Conservation (phyloP, 2,329 filamentous ascomycete species). For the Corinectria fuckeliana region DNA sequence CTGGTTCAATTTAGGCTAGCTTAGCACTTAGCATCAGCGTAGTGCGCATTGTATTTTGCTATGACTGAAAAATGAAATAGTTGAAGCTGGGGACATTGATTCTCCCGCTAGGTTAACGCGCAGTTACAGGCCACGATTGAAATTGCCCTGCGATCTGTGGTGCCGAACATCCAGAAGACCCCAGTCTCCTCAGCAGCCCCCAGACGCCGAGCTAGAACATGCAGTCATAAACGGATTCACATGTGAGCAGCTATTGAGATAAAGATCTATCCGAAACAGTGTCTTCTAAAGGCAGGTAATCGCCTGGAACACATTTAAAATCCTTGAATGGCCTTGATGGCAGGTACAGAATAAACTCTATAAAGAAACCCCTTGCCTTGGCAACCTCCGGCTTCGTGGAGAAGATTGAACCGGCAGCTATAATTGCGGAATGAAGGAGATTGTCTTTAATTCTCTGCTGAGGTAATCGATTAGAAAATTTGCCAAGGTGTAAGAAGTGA, state of each 20-base stretch:
- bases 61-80: background rate
- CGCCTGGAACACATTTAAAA: constrained; percentile 4
- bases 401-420: constrained; percentile 4
- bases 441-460: background rate
- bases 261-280: constrained; percentile 7
- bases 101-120: background rate
- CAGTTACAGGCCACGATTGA: background rate
- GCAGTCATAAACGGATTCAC: constrained; percentile 1
- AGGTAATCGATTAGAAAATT: background rate
- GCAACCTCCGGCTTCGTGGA: background rate
- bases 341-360: background rate
- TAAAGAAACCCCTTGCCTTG: background rate
- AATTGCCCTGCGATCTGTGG: background rate
- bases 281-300: background rate
- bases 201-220: background rate
- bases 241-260: constrained; percentile 4
- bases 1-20: background rate
- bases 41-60: too few species aligned
- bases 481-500: background rate
- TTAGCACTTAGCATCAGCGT: constrained; percentile 3
- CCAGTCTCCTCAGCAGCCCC: background rate
- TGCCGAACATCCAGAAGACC: background rate
- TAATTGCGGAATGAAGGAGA: background rate
- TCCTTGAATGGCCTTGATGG: constrained; percentile 1
- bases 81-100: background rate